Evolutionary conservation across 148 eudicot genomes (phyloP).

Genomic region (Arbutus unedo): DNA sequence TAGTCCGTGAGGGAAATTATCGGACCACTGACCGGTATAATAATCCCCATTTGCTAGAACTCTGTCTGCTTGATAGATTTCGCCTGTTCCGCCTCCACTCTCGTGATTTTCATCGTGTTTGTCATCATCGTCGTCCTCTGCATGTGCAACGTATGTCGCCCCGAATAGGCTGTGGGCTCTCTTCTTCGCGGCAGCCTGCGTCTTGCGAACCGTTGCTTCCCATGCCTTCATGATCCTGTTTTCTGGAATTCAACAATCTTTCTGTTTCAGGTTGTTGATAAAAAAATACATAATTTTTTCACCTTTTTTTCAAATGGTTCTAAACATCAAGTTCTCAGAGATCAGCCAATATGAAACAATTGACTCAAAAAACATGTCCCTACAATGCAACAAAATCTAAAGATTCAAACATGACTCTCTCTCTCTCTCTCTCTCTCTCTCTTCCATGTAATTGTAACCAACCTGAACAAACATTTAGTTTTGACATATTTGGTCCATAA

Average conservation of each 20-base stretch:
- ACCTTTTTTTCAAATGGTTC: not conserved
- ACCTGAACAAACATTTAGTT: not conserved
- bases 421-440: conserved; percentile 22
- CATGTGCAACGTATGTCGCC: conserved; percentile 55
- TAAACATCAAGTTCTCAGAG: not conserved
- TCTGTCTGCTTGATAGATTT: conserved; percentile 52
- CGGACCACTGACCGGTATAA: conserved; percentile 78
- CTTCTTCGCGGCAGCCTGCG: conserved; percentile 87
- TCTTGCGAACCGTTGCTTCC: conserved; percentile 88
- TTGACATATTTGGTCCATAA: not conserved
- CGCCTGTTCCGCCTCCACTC: conserved; percentile 14
- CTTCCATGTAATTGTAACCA: not conserved
- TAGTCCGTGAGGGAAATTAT: conserved; percentile 71
- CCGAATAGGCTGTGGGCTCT: conserved; percentile 89
- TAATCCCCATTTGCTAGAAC: conserved; percentile 84
- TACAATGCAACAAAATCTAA: conserved; percentile 3
- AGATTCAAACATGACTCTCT: conserved; percentile 18
- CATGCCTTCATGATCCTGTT: conserved; percentile 62
- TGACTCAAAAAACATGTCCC: not conserved
- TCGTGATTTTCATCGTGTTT: conserved; percentile 20
- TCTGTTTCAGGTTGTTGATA: conserved; percentile 3
- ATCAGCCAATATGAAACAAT: not conserved
- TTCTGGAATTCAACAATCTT: not conserved
- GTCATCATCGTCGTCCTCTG: conserved; percentile 36
- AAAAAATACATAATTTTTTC: not conserved